Conservation (phyloP, 2,329 filamentous ascomycete genomes). For the Colletotrichum karsti region DNA sequence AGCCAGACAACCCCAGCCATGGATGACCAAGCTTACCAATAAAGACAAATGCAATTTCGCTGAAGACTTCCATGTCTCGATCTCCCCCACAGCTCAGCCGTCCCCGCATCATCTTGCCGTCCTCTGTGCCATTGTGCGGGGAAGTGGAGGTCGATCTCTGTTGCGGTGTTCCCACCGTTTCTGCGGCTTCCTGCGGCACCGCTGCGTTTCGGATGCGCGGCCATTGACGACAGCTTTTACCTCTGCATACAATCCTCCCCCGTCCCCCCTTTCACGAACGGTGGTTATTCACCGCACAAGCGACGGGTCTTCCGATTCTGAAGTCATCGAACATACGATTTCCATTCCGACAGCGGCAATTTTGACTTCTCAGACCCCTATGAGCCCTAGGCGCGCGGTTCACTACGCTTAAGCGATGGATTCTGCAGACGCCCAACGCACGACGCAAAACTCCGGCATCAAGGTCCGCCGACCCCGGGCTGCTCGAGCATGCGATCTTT, state of each 20-base stretch:
- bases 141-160: slow-evolving; percentile 11
- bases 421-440: slow-evolving; percentile 14
- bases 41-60: slow-evolving; percentile 1
- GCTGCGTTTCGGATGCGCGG: slow-evolving; percentile 16
- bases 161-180: slow-evolving; percentile 15
- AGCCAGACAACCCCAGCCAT: background rate
- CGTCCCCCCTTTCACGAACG: background rate
- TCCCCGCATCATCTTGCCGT: slow-evolving; percentile 21
- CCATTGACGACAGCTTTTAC: slow-evolving; percentile 4
- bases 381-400: too few relatives aligned
- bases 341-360: background rate
- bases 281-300: background rate
- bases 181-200: slow-evolving; percentile 10
- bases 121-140: slow-evolving; percentile 8
- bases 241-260: background rate
- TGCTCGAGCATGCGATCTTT: slow-evolving; percentile 23
- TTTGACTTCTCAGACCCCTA: background rate
- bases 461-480: slow-evolving; percentile 26
- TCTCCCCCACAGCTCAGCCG: slow-evolving; percentile 1
- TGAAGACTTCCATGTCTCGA: slow-evolving; percentile 7
- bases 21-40: slow-evolving; percentile 1
- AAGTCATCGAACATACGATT: background rate
- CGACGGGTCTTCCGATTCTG: slow-evolving; percentile 7
- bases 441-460: slow-evolving; percentile 26
- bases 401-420: background rate